Percentiles rank a stretch among this genome's conserved stretches.
These are phyloP conservation scores for Glycine latifolia DNA, from an alignment of 306 rosid genomes.

Conservation along the genomic window DNA sequence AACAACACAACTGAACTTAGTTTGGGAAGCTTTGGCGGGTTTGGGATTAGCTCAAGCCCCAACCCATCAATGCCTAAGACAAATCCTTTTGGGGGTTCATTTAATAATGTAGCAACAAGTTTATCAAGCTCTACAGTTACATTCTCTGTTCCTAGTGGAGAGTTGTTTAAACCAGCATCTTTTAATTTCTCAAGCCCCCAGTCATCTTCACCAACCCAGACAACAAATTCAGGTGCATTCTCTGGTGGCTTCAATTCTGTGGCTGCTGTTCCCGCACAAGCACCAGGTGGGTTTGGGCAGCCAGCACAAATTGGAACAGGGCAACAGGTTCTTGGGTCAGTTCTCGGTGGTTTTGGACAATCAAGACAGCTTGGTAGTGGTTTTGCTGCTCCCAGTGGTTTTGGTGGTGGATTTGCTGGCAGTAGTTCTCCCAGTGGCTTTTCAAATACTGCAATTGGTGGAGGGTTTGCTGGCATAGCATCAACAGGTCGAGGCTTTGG, in stretches of 20 bases:
- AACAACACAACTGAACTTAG: slow-evolving; percentile 54
- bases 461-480: slow-evolving; percentile 61
- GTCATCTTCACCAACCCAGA: slow-evolving; percentile 57
- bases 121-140: slow-evolving; percentile 52
- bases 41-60: slow-evolving; percentile 65
- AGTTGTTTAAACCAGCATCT: slow-evolving; percentile 86
- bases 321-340: slow-evolving; percentile 90
- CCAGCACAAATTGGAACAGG: slow-evolving; percentile 78
- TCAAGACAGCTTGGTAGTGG: slow-evolving; percentile 86
- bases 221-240: slow-evolving; percentile 65
- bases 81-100: slow-evolving; percentile 82
- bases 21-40: slow-evolving; percentile 70
- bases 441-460: slow-evolving; percentile 53
- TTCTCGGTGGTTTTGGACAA: slow-evolving; percentile 91
- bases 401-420: slow-evolving; percentile 64
- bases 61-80: slow-evolving; percentile 63
- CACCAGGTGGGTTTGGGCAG: slow-evolving; percentile 74
- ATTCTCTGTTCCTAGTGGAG: slow-evolving; percentile 68
- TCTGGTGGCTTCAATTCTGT: slow-evolving; percentile 67
- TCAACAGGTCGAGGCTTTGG: slow-evolving; percentile 62
- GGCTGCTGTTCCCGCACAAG: slow-evolving; percentile 55
- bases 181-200: slow-evolving; percentile 69
- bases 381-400: slow-evolving; percentile 65
- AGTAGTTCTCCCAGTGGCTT: slow-evolving; percentile 59
- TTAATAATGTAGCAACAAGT: slow-evolving; percentile 58